Evolutionary conservation across 2,329 filamentous ascomycete genomes (phyloP).

Genomic region (Diaporthe ampelina): DNA sequence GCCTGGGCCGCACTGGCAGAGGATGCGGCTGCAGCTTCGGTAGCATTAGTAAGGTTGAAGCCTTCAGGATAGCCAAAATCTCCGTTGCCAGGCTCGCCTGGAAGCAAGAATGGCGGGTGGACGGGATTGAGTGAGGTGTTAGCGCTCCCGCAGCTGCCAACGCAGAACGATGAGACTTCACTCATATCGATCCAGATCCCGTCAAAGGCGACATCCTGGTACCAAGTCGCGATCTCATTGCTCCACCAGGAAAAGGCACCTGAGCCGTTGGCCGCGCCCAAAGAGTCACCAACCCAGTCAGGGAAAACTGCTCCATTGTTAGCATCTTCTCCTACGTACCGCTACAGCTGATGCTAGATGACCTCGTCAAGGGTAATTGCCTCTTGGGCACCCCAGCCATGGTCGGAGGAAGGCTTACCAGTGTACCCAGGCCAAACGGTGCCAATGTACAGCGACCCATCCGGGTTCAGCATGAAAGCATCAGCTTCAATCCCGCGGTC

Average conservation of each 20-base stretch:
- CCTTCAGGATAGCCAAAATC: constrained; percentile 76
- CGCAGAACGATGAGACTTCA: constrained; percentile 74
- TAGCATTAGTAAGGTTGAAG: constrained; percentile 77
- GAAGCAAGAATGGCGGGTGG: constrained; percentile 75
- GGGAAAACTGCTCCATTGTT: constrained; percentile 66
- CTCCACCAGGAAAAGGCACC: constrained; percentile 79
- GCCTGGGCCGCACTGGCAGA: constrained; percentile 60
- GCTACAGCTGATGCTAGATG: too few relatives aligned
- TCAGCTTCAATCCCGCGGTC: constrained; percentile 71
- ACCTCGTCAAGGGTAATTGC: background rate
- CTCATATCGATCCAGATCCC: constrained; percentile 73
- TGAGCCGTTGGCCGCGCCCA: constrained; percentile 64
- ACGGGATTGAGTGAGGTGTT: constrained; percentile 77
- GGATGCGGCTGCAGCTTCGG: constrained; percentile 73
- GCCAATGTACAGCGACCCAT: constrained; percentile 70
- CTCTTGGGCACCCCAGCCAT: constrained; percentile 1
- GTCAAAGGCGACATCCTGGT: constrained; percentile 64
- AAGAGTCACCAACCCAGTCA: constrained; percentile 75
- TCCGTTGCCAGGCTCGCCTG: constrained; percentile 73
- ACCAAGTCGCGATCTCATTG: constrained; percentile 70
- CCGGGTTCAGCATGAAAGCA: constrained; percentile 67
- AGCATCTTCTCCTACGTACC: background rate
- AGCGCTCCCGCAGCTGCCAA: constrained; percentile 78
- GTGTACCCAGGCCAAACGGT: constrained; percentile 82
- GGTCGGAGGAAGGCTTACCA: constrained; percentile 42